These are phyloP conservation scores for Thecaphora thlaspeos DNA, from an alignment of 1,284 basidiomycete species.

Conservation along the genomic window DNA sequence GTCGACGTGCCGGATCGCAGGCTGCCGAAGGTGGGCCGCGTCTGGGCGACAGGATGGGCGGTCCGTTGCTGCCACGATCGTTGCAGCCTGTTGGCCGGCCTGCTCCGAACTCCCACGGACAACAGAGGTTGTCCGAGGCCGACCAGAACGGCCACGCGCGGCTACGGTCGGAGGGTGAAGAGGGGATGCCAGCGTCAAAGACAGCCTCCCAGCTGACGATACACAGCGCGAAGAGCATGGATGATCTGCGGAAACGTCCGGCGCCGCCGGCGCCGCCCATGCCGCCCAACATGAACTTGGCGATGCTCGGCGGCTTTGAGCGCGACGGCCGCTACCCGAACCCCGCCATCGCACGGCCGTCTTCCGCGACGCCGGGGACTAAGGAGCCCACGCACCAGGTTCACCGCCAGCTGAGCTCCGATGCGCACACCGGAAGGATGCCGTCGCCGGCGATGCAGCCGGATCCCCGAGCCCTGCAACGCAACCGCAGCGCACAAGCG, in stretches of 20 bases:
- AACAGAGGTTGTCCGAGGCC: too few species aligned
- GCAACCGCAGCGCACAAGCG: slow-evolving; percentile 35
- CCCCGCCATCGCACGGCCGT: slow-evolving; percentile 27
- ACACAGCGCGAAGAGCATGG: slow-evolving; percentile 39
- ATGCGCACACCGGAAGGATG: slow-evolving; percentile 9
- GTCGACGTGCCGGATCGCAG: too few species aligned
- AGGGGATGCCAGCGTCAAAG: too few species aligned
- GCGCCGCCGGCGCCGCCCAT: slow-evolving; percentile 9
- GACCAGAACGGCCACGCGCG: too few species aligned
- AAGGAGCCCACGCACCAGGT: slow-evolving; percentile 2
- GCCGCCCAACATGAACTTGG: slow-evolving; percentile 18
- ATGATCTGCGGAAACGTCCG: slow-evolving; percentile 26
- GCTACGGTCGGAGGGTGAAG: too few species aligned
- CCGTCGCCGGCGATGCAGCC: slow-evolving; percentile 2
- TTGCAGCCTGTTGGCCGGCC: too few species aligned
- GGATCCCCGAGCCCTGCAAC: slow-evolving; percentile 21
- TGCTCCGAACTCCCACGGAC: too few species aligned
- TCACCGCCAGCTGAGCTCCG: slow-evolving; percentile 35
- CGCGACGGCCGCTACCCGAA: slow-evolving; percentile 33
- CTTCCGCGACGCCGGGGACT: slow-evolving; percentile 21
- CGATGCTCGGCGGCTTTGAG: slow-evolving; percentile 22
- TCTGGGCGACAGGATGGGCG: too few species aligned
- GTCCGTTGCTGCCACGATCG: too few species aligned
- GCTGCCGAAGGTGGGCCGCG: too few species aligned
- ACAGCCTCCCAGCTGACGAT: slow-evolving; percentile 6